Base-by-base conservation (phyloP, 805 yeast genomes). In the Myxozyma geophila region DNA sequence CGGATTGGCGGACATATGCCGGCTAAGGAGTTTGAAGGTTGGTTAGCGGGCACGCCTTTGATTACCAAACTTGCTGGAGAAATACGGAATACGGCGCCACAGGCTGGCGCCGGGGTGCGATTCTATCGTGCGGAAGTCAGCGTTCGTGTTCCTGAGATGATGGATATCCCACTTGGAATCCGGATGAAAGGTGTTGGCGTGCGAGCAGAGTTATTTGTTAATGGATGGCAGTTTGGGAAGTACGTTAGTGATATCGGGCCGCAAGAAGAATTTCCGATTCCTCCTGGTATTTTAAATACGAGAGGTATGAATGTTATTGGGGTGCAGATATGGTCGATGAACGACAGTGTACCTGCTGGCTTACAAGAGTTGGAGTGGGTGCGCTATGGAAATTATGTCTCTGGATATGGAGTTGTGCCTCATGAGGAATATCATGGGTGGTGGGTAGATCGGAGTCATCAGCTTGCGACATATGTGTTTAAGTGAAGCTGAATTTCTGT, bases 181-280 rank as follows among this genome's bases (percentile, higher is more conserved):
- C 54, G 60, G 12, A n/a, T 63, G 47, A 50, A 49, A 44, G 53
- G 49, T 9, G 23, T 17, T 28, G 59, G 64, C 36, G 55, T 63
- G n/a, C 67, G 67, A 15, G 64, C 60, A 7, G 67, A 60, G 19
- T 23, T 59, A 6, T 63, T 63, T 41, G 50, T 63, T 39, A 60
- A 63, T 46, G 64, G 67, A 19, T 63, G 67, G 67, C 67, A 63
- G 43, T 50, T 59, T 21, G 67, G 67, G 35, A 55, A 57, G 28
- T 63, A 63, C 21, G 48, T 49, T 3, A 54, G 60, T 19, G 66
- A 63, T 46, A 41, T 63, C 4, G 67, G 67, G 13, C 67, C 64
- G 12, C 64, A 63, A 28, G 58, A 59, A 21, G 67, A 63, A 36
- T 63, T 63, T 40, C 67, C 67, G 17, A 54, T 63, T 33, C 64